Evolutionary conservation across 2,329 filamentous ascomycete species (phyloP), one percentile per base, ranked within the genome.

Genomic region (Penicillium sp.): DNA sequence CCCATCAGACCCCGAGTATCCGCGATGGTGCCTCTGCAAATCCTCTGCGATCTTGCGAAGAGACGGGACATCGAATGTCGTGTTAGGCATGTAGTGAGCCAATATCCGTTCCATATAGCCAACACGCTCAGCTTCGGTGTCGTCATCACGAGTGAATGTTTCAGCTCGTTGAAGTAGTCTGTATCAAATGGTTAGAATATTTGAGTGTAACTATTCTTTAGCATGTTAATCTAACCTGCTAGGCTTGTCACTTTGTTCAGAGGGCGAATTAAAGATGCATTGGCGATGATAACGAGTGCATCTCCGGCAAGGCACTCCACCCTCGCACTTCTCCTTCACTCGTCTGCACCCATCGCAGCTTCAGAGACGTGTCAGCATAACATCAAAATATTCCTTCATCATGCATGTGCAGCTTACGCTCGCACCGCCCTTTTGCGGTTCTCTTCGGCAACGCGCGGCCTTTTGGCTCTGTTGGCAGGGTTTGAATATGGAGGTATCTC

Each of bases 281-380:
- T 76, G 75, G 45, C 80, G 75, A 58, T 75, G 76, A 61, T 81
- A 76, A 58, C 78, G 78, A 56, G 76, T 71, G 63, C 80, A 83
- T 55, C 81, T 71, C 47, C 78, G 77, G 63, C 80, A 83, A 1
- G 81, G 81, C 18, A 80, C 72, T 50, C 80, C 81, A 47, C 80
- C 81, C 62, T 82, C 79, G 62, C 80, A 83, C 68, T 82, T 81
- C 65, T 83, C 80, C 64, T 83, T 83, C 57, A 80, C 74, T 60
- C 79, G 74, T 58, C 80, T 79, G 65, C 80, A 83, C 52, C 77
- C 77, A 64, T 81, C 79, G 63, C 80, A 83, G 58, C 80, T 82
- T 56, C 33, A 52, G 24, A 14, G 3, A 4, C 14, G 16, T n/a
- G 26, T 51, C 14, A 43, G 18, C 23, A 21, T 43, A 38, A 38